Evolutionary conservation across 164 flowering plant species (phyloP).

Genomic region (Kalanchoe fedtschenkoi): DNA sequence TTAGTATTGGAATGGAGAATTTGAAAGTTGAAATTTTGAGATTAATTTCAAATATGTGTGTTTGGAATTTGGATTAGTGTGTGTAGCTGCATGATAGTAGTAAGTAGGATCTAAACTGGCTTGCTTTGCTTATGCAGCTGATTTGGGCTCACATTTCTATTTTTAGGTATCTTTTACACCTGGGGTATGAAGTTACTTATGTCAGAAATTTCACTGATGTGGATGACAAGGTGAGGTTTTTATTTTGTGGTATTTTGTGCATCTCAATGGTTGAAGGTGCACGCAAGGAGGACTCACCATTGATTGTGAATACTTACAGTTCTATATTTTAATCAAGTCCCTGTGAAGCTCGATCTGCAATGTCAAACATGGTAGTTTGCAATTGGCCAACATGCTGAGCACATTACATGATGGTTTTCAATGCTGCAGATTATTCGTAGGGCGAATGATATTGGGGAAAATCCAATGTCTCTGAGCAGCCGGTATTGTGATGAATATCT

Average conservation of each 20-base stretch:
- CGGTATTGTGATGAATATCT: slow-evolving; percentile 68
- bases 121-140: not conserved
- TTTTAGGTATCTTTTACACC: slow-evolving; percentile 54
- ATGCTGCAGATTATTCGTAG: slow-evolving; percentile 61
- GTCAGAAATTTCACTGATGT: slow-evolving; percentile 93
- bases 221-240: slow-evolving; percentile 78
- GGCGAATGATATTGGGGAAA: slow-evolving; percentile 69
- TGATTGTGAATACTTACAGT: not conserved
- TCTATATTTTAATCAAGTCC: not conserved
- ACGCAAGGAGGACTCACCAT: not conserved
- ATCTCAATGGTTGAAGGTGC: not conserved
- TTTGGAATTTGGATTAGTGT: no score
- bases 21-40: no score
- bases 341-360: no score
- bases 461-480: slow-evolving; percentile 57
- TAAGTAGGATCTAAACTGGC: no score
- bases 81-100: no score
- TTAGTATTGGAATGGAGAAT: no score
- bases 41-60: no score
- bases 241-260: not conserved
- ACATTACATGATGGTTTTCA: not conserved
- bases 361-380: not conserved
- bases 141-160: not conserved
- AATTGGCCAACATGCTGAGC: not conserved
- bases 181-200: slow-evolving; percentile 78